A percentile compares a stretch with the other conserved stretches of the same genome.
phyloP scores from a whole-genome alignment of 805 yeast genomes.

The Pichia nakasei region DNA sequence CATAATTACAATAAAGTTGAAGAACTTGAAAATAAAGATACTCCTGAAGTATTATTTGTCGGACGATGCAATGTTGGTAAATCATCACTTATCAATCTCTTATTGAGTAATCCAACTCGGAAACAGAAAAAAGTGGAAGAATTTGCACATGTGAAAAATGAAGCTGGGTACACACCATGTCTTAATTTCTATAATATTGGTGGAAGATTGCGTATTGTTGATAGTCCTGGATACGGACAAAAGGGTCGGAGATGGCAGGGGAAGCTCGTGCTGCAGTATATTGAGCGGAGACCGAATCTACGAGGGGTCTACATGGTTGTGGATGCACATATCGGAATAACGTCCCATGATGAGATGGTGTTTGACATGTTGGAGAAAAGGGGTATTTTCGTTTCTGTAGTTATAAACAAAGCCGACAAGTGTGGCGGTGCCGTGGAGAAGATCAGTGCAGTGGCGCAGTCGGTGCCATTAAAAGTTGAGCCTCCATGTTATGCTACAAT shows the following conservation, averaged over 20 bases:
- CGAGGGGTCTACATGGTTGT: conserved; percentile 53
- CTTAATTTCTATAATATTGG: conserved; percentile 67
- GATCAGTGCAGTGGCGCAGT: background rate
- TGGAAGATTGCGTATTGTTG: conserved; percentile 56
- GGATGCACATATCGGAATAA: conserved; percentile 52
- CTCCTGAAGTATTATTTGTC: conserved; percentile 69
- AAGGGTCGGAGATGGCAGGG: conserved; percentile 66
- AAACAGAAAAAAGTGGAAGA: conserved; percentile 11
- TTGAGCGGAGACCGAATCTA: conserved; percentile 45
- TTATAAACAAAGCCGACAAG: conserved; percentile 71
- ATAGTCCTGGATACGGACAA: conserved; percentile 87
- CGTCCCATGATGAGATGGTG: conserved; percentile 45
- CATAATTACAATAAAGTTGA: conserved; percentile 28
- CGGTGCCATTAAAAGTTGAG: background rate
- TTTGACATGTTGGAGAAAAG: conserved; percentile 38
- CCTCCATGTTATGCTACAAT: background rate
- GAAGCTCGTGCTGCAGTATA: conserved; percentile 51
- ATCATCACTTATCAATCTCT: conserved; percentile 60
- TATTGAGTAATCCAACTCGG: conserved; percentile 31
- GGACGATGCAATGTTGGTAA: conserved; percentile 86
- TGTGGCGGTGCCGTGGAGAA: conserved; percentile 19
- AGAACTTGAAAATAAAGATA: conserved; percentile 4
- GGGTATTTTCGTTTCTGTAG: conserved; percentile 65
- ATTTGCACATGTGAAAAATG: conserved; percentile 34
- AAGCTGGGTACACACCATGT: conserved; percentile 43